Evolutionary conservation across 2,329 filamentous ascomycete species (phyloP), one percentile per base, ranked within the genome.

Genomic region (Kalmusia sp.): DNA sequence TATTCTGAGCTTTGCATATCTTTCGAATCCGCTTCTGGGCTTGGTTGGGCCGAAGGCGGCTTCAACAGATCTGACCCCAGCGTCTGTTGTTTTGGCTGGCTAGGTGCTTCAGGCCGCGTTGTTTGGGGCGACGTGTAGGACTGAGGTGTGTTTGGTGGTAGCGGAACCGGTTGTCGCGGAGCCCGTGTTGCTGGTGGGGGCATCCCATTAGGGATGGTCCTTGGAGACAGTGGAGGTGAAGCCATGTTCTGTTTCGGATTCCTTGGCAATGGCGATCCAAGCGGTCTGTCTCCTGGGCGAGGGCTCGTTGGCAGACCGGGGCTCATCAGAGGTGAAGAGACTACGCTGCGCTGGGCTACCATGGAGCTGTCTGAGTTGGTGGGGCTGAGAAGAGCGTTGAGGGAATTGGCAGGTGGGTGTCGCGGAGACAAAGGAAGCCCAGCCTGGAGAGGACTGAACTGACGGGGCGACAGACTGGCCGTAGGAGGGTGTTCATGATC

Each of bases 161-260:
- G 76, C 3, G 89, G 89, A 39, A 91, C 88, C 2, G 89, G 84
- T 61, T 91, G 87, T 62, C 89, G 86, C 27, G 89, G 87, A 41
- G 88, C 84, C 62, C 91, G 86, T 5, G 91, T 89, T 5, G 89
- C 90, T 25, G 91, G 78, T 37, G 62, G 65, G 39, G 87, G 86
- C 43, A 84, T 72, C 3, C 76, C 79, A 19, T 71, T 57, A 73
- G 76, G 40, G 28, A 43, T 54, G 21, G 83, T 79, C 45, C 73
- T 73, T 11, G 90, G 87, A 27, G 91, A 92, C 65, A 90, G 77
- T 14, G 90, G 87, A 49, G 91, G 86, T 12, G 89, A 87, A 54
- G 79, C 79, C 8, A 87, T 68, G 1, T 82, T 77, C 49, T 83
- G 80, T 62, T 82, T 80, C 33, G 81, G 79, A 65, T 82, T 77